Percentiles rank a stretch among this genome's conserved stretches.
These are phyloP conservation scores for Ganoderma resinaceum DNA, from an alignment of 1,284 basidiomycete genomes.

Conservation along the genomic window DNA sequence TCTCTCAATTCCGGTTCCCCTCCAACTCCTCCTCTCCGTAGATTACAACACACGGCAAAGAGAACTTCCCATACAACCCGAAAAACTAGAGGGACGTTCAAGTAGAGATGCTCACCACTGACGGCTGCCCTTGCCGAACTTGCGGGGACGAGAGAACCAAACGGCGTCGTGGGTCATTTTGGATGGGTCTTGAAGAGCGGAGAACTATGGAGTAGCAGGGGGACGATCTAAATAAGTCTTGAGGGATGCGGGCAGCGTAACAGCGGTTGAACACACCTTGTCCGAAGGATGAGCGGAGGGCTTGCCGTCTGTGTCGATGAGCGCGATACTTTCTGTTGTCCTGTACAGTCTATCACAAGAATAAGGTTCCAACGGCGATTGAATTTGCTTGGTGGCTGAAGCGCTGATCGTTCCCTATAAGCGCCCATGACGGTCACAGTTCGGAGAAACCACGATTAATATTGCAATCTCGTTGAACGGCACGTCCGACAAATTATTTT, in stretches of 20 bases:
- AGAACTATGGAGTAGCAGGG: slow-evolving; percentile 8
- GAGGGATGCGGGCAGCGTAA: neutral
- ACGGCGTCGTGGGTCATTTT: slow-evolving; percentile 93
- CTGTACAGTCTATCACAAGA: slow-evolving; percentile 26
- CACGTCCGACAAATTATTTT: too few species aligned
- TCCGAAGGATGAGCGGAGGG: slow-evolving; percentile 29
- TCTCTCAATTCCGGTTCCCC: too few species aligned
- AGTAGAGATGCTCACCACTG: slow-evolving; percentile 74
- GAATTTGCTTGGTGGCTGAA: slow-evolving; percentile 1
- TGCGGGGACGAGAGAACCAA: slow-evolving; percentile 94
- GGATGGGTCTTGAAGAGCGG: slow-evolving; percentile 32
- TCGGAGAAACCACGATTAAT: too few species aligned
- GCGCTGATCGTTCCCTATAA: neutral
- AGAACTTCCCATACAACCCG: neutral
- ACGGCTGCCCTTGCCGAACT: slow-evolving; percentile 94
- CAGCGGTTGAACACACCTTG: slow-evolving; percentile 21
- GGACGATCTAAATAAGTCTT: neutral
- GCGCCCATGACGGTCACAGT: too few species aligned
- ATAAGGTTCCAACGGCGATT: slow-evolving; percentile 27
- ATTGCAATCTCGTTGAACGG: too few species aligned
- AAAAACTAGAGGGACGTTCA: neutral
- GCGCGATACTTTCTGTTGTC: slow-evolving; percentile 32
- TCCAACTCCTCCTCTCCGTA: neutral
- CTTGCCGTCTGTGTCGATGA: slow-evolving; percentile 30
- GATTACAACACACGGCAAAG: neutral